Percentiles rank a stretch among this genome's conserved stretches.
These are phyloP conservation scores for Ceratocystis huliohia DNA, from an alignment of 2,329 filamentous ascomycete species.

Conservation along the genomic window DNA sequence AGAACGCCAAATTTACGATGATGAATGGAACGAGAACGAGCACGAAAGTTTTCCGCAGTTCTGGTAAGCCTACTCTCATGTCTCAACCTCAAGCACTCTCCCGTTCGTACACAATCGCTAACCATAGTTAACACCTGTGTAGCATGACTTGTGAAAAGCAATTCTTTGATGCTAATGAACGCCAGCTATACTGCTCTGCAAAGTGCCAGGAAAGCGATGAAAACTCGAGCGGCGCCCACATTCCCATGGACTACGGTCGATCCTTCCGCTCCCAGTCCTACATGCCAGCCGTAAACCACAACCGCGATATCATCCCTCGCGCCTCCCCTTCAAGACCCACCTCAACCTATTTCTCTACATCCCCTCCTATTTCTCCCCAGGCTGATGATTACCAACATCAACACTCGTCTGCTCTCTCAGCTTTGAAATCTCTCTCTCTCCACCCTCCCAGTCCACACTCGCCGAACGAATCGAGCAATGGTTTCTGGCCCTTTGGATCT, in stretches of 20 bases:
- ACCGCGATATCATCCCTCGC: conserved; percentile 48
- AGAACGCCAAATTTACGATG: conserved; percentile 32
- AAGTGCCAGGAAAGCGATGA: conserved; percentile 46
- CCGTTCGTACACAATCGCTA: conserved; percentile 16
- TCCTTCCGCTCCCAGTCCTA: conserved; percentile 26
- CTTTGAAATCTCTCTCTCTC: conserved; percentile 42
- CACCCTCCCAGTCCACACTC: conserved; percentile 45
- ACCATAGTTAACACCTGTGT: background rate
- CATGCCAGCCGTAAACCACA: conserved; percentile 32
- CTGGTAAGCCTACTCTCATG: conserved; percentile 39
- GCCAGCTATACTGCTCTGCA: conserved; percentile 50
- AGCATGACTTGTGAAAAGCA: conserved; percentile 58
- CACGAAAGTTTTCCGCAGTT: conserved; percentile 52
- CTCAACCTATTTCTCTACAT: conserved; percentile 40
- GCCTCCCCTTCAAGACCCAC: conserved; percentile 49
- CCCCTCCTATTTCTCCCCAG: conserved; percentile 38
- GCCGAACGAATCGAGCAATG: conserved; percentile 32
- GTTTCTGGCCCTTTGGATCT: conserved; percentile 41
- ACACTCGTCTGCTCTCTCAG: conserved; percentile 39
- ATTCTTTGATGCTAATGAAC: conserved; percentile 46
- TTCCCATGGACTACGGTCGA: conserved; percentile 25
- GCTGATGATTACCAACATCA: conserved; percentile 28
- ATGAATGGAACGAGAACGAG: conserved; percentile 41
- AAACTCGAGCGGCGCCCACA: conserved; percentile 27
- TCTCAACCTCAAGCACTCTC: background rate